Evolutionary conservation across 805 yeast genomes (phyloP).

Genomic region (Priceomyces medius): DNA sequence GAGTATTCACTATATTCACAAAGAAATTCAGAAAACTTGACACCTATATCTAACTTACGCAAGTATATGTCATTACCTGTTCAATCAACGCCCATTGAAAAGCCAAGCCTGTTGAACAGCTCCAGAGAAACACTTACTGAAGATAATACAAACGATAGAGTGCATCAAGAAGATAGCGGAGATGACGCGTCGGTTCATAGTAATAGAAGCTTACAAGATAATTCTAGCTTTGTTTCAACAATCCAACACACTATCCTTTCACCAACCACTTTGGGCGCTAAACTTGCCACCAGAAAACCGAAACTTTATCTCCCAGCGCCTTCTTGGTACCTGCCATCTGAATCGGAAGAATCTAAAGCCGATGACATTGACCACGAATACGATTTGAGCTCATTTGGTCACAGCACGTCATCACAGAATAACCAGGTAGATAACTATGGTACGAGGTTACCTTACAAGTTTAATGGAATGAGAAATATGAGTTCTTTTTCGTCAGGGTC

Average conservation of each 20-base stretch:
- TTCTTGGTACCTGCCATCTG: conserved; percentile 9
- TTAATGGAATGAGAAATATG: conserved; percentile 9
- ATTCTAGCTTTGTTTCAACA: conserved; percentile 15
- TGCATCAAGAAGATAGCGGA: conserved; percentile 3
- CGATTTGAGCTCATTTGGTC: conserved; percentile 18
- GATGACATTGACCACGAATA: conserved; percentile 24
- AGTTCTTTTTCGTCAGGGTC: conserved; percentile 13
- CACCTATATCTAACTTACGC: conserved; percentile 5
- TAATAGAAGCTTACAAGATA: conserved; percentile 10
- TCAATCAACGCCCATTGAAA: conserved; percentile 9
- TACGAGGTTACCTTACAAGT: background rate
- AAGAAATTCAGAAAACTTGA: background rate
- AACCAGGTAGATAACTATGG: conserved; percentile 2
- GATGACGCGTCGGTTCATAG: conserved; percentile 8
- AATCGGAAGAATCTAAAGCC: conserved; percentile 9
- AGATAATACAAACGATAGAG: conserved; percentile 8
- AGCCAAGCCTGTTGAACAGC: background rate
- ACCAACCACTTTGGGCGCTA: conserved; percentile 44
- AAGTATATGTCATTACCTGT: conserved; percentile 5
- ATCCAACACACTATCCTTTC: conserved; percentile 20
- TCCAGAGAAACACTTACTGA: conserved; percentile 2
- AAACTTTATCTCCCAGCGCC: conserved; percentile 31
- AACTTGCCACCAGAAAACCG: conserved; percentile 33
- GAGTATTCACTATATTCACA: background rate
- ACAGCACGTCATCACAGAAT: conserved; percentile 4